Base-by-base conservation (phyloP, 306 rosid genomes). In the Lathyrus oleraceus region DNA sequence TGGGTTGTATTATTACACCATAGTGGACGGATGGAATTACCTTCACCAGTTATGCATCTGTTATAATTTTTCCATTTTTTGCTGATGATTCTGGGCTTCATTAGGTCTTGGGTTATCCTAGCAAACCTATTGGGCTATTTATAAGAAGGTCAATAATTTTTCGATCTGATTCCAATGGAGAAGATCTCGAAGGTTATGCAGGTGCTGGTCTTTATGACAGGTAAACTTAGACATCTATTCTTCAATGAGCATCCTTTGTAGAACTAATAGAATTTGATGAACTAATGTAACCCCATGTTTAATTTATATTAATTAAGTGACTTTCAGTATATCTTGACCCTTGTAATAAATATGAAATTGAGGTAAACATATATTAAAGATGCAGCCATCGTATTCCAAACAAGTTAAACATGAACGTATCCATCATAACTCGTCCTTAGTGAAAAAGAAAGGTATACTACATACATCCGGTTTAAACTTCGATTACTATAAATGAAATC, bases 171-270 rank as follows among this genome's bases (percentile, higher is more conserved):
- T 94, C 97, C 81, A 94, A 94, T 36, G 99, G 99, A 40, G 99
- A 94, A 86, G 99, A 94, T 80, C 95, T 94, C 2, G 99, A 88
- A 81, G 99, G 99, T 40, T 94, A 94, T 85, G 99, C 99, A 20
- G 99, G 99, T 77, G 99, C 99, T 8, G 99, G 97, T 23, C 97
- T 94, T 73, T 94, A 94, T 61, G 99, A 94, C 87, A 94, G 99
- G 99, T 94, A 81, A 58, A 61, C 28, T 76, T 40, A 10, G 53
- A 35, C 36, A 38, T 53, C 73, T 23, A 20, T 39, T 67, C 71
- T 9, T 30, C 20, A 45, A 27, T 40, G 51, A 39, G 12, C 73
- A 16, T 73, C 65, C 35, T 72, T 21, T 1, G 14, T 64, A 49
- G 51, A 77, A 32, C 23, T 40, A 60, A 56, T 9, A 28, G 49